phyloP scores from a whole-genome alignment of 2,329 filamentous ascomycete genomes.

The Cercospora sp. region DNA sequence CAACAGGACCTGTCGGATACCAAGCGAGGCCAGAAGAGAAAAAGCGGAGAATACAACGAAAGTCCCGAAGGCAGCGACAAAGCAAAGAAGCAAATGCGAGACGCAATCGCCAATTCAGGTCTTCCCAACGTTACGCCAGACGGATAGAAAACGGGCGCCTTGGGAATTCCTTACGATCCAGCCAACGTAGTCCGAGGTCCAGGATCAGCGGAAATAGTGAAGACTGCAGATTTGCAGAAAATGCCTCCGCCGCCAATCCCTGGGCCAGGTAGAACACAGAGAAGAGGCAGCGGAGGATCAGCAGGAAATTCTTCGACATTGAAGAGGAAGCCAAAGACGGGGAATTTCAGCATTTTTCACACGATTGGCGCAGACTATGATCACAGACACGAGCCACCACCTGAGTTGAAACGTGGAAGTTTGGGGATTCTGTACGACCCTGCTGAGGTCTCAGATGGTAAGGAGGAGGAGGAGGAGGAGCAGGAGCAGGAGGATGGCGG shows the following conservation, averaged over 20 bases:
- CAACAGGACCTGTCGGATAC: no score
- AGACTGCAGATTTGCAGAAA: background rate
- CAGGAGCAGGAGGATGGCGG: no score
- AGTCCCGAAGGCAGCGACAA: background rate
- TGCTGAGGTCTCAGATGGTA: background rate
- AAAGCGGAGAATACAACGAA: background rate
- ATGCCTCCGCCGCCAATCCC: background rate
- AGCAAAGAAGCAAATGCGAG: background rate
- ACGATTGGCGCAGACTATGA: background rate
- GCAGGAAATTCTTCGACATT: background rate
- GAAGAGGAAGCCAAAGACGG: background rate
- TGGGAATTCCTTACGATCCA: background rate
- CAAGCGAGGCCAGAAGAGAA: background rate
- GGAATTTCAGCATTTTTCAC: background rate
- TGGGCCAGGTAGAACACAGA: background rate
- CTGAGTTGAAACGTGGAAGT: background rate
- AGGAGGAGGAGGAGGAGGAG: background rate
- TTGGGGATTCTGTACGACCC: conserved; percentile 2
- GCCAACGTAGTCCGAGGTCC: background rate
- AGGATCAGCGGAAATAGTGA: background rate
- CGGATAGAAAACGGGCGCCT: background rate
- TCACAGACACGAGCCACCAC: background rate
- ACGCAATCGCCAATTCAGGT: background rate
- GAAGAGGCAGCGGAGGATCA: background rate
- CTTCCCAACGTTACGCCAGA: background rate